Percentiles rank a stretch among this genome's conserved stretches.
Evolutionary conservation across 306 rosid species (phyloP).

Genomic region (Ormosia semicastrata): DNA sequence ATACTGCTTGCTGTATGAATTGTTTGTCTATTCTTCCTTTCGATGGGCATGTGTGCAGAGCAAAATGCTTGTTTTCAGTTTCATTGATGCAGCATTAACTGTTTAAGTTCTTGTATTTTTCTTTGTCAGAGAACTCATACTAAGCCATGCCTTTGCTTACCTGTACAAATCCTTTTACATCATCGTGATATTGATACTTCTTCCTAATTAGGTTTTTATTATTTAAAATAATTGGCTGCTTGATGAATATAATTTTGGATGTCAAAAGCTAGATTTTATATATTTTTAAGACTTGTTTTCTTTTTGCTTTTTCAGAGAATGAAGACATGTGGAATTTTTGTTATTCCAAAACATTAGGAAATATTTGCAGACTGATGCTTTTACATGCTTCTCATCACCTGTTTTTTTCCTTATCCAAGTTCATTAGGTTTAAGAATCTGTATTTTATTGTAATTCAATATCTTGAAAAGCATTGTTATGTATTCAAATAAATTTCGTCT

Average conservation of each 20-base stretch:
- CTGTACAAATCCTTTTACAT: background rate
- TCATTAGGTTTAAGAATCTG: slow-evolving; percentile 5
- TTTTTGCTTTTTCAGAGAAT: slow-evolving; percentile 11
- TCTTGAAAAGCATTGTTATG: background rate
- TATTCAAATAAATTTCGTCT: background rate
- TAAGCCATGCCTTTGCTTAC: background rate
- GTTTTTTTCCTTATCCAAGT: background rate
- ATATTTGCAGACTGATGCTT: background rate
- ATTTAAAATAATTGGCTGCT: slow-evolving; percentile 7
- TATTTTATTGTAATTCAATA: background rate
- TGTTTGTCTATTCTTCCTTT: slow-evolving; percentile 8
- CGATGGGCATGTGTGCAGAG: background rate
- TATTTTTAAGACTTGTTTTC: background rate
- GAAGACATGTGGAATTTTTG: background rate
- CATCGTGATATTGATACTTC: background rate
- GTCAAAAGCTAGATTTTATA: background rate
- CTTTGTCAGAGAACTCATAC: background rate
- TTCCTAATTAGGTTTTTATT: background rate
- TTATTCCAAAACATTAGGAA: background rate
- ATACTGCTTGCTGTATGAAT: background rate
- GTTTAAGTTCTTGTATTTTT: background rate
- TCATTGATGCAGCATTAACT: background rate
- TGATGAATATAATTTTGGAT: background rate
- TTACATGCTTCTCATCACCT: background rate
- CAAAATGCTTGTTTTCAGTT: slow-evolving; percentile 19